Evolutionary conservation across 192 early-diverging fungal species (phyloP), one percentile per base, ranked within the genome.

Genomic region (Coemansia sp.): DNA sequence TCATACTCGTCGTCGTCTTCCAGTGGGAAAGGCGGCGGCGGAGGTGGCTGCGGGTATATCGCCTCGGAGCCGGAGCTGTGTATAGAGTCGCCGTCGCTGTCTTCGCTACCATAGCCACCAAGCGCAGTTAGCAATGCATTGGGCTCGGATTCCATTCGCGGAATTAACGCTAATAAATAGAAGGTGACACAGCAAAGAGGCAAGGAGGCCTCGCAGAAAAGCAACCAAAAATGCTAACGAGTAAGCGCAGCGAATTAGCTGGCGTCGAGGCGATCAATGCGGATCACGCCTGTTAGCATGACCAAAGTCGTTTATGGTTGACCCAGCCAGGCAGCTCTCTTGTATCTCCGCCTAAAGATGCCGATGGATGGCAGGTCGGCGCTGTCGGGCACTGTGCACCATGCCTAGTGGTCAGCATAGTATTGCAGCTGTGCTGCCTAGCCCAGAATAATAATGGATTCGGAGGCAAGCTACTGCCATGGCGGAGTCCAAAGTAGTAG

Each of bases 71-170:
- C 43, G 42, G 40, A 49, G 41, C 63, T 47, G 46, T 39, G 45
- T 9, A 36, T 46, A 24, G 39, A 39, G 39, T 62, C 60, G 22
- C 53, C 43, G 54, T 58, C 64, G 38, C 64, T 59, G n/a, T 65
- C 63, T 1, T 74, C 79, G 39, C 79, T 82, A 62, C 45, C 73
- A 40, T 82, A 82, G 22, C 63, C 73, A 36, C 73, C 71, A 14
- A 82, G 70, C 22, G 79, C 79, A 66, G 56, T 63, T 2, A 72
- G 46, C 19, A 82, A 58, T 24, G 70, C 62, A 63, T 82, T 82
- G 11, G 66, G n/a, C 11, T 49, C 39, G 22, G 68, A 43, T 14
- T 35, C 64, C 76, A 79, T 79, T 65, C 38, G 39, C 24, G n/a
- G 35, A 32, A 58, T 37, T 38, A 37, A 39, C 27, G 29, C 32